Conservation (phyloP, 2,329 filamentous ascomycete genomes). For the Sclerotiophoma versabilis region DNA sequence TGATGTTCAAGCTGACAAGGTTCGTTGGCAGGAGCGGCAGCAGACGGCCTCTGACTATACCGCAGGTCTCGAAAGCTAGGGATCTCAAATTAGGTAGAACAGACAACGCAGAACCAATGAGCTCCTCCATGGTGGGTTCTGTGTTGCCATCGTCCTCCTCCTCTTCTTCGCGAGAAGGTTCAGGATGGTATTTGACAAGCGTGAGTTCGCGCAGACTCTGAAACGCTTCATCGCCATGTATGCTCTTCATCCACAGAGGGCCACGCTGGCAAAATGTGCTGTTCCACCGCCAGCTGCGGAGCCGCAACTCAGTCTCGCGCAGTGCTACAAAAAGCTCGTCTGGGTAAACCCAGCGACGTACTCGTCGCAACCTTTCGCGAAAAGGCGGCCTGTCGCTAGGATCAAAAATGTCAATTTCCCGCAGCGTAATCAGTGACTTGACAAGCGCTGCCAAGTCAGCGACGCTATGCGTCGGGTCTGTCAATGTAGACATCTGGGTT, state of each 20-base stretch:
- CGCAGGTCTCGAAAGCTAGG: slow-evolving; percentile 77
- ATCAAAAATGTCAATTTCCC: slow-evolving; percentile 75
- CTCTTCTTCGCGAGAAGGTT: slow-evolving; percentile 20
- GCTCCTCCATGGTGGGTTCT: slow-evolving; percentile 50
- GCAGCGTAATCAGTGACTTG: slow-evolving; percentile 69
- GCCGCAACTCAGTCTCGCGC: slow-evolving; percentile 55
- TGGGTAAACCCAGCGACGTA: slow-evolving; percentile 72
- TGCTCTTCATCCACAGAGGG: slow-evolving; percentile 47
- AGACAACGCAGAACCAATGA: slow-evolving; percentile 58
- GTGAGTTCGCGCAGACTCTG: slow-evolving; percentile 46
- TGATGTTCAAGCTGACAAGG: slow-evolving; percentile 73
- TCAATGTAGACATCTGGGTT: slow-evolving; percentile 62
- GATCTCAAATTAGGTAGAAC: slow-evolving; percentile 70
- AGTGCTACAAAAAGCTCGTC: slow-evolving; percentile 70
- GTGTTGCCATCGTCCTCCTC: slow-evolving; percentile 21
- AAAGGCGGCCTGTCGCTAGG: slow-evolving; percentile 72
- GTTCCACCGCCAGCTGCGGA: slow-evolving; percentile 66
- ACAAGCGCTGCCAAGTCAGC: slow-evolving; percentile 67
- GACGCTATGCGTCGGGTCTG: slow-evolving; percentile 60
- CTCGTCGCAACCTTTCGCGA: slow-evolving; percentile 61
- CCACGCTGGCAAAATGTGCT: slow-evolving; percentile 52
- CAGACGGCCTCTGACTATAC: slow-evolving; percentile 71
- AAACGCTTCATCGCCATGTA: slow-evolving; percentile 56
- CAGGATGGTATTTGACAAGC: slow-evolving; percentile 45
- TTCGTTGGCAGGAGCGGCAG: slow-evolving; percentile 72